Conservation (phyloP, 192 early-diverging fungal genomes). For the Phlyctochytrium arcticum region DNA sequence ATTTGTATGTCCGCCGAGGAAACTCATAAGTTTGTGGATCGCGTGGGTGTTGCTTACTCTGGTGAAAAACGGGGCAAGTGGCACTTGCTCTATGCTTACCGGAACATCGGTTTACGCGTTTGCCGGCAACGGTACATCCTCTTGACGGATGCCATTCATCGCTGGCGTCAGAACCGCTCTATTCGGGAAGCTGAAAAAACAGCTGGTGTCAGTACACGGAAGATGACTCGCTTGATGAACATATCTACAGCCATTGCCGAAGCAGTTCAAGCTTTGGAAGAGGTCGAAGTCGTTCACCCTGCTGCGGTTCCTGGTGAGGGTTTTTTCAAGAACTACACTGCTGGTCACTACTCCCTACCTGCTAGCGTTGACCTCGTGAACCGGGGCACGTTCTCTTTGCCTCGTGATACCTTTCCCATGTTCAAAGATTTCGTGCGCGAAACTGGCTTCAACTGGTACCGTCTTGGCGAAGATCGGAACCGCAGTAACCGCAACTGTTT, state of each 20-base stretch:
- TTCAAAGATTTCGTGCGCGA: neutral
- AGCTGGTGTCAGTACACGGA: neutral
- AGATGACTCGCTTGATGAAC: neutral
- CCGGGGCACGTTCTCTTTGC: neutral
- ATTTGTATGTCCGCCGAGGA: neutral
- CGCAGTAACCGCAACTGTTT: constrained; percentile 1
- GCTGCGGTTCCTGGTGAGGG: neutral
- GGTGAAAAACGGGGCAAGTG: neutral
- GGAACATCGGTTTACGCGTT: neutral
- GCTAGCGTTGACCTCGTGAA: neutral
- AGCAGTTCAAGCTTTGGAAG: neutral
- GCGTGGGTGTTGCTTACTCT: neutral
- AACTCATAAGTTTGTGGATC: neutral
- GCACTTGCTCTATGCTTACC: neutral
- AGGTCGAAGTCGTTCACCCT: neutral
- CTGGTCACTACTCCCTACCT: neutral
- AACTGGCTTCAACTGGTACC: neutral
- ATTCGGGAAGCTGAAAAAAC: neutral
- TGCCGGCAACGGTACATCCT: neutral
- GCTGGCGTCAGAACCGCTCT: neutral
- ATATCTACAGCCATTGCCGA: neutral
- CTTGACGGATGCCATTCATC: neutral
- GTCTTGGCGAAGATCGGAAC: neutral
- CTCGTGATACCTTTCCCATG: neutral
- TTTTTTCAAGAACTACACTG: neutral